Evolutionary conservation across 345 rosid species (phyloP).

Genomic region (Eucalyptus pauciflora): DNA sequence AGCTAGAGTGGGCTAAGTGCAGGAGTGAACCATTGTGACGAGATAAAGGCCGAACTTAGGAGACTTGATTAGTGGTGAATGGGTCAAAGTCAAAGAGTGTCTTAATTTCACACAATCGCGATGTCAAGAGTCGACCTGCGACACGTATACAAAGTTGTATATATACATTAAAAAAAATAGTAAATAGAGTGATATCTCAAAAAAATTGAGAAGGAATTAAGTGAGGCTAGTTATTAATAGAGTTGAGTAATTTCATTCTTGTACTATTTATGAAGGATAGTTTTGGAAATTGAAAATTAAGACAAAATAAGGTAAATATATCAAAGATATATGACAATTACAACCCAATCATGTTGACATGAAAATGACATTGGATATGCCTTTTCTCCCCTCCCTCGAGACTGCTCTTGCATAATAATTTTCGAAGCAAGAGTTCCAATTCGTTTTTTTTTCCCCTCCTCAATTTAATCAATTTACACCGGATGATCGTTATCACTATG

Average conservation of each 20-base stretch:
- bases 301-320: not conserved
- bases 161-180: rapidly evolving
- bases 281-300: not conserved
- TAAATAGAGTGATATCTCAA: not conserved
- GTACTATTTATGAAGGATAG: not conserved
- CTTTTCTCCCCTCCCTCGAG: rapidly evolving
- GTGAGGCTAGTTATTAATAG: not conserved
- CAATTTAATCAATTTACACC: not conserved
- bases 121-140: not conserved
- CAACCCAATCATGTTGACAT: not conserved
- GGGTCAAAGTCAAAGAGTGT: not conserved
- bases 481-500: not conserved
- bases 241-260: not conserved
- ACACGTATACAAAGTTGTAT: not conserved
- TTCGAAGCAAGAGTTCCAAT: not conserved
- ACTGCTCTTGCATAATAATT: not conserved
- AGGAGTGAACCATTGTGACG: not conserved
- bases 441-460: not conserved
- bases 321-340: not conserved
- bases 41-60: not conserved
- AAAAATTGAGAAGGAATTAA: too few species aligned
- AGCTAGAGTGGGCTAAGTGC: not conserved
- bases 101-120: too few species aligned
- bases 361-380: not conserved
- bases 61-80: not conserved